Evolutionary conservation across 441 rosid genomes (phyloP).

Genomic region (Gossypium laxum): DNA sequence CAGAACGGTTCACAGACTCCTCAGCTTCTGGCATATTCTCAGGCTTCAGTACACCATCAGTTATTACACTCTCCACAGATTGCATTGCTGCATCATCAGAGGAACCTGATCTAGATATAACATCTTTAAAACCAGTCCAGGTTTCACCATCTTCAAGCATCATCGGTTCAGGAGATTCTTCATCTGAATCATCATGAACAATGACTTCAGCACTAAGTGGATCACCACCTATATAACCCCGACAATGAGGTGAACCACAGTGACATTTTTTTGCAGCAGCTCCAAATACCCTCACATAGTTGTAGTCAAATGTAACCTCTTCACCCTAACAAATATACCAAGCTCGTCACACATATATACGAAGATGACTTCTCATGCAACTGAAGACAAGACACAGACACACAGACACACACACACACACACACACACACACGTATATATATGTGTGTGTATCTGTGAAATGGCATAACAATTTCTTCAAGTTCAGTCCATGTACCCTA

Average conservation of each 20-base stretch:
- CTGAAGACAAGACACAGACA: background rate
- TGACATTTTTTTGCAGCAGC: slow-evolving; percentile 97
- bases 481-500: background rate
- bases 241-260: slow-evolving; percentile 79
- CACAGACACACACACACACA: background rate
- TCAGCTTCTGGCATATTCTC: slow-evolving; percentile 25
- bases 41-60: slow-evolving; percentile 19
- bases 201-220: slow-evolving; percentile 62
- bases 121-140: slow-evolving; percentile 18
- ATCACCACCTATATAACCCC: slow-evolving; percentile 98
- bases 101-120: slow-evolving; percentile 24
- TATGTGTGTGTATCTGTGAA: background rate
- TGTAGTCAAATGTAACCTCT: slow-evolving; percentile 95
- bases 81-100: slow-evolving; percentile 26
- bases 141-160: slow-evolving; percentile 49
- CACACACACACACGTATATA: background rate
- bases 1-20: slow-evolving; percentile 27
- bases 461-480: background rate
- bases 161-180: slow-evolving; percentile 86
- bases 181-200: slow-evolving; percentile 93
- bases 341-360: slow-evolving; percentile 11
- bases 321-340: slow-evolving; percentile 49
- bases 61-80: slow-evolving; percentile 22
- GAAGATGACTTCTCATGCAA: slow-evolving; percentile 10
- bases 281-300: slow-evolving; percentile 91